Evolutionary conservation across 805 yeast species (phyloP), one percentile per base, ranked within the genome.

Genomic region (Teunomyces barrocoloradensis): DNA sequence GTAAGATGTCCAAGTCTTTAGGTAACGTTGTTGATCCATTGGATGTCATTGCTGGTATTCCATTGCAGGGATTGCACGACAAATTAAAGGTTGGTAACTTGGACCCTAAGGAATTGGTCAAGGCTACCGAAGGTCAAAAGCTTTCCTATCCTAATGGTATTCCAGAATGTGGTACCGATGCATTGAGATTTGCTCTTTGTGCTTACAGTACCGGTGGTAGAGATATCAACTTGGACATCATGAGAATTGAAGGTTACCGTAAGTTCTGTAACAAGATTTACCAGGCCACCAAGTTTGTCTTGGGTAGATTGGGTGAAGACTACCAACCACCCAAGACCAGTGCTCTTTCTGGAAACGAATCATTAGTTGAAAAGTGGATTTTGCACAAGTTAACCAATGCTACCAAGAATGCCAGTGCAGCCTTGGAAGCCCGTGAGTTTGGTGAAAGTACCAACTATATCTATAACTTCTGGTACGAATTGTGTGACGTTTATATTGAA

Each of bases 91-190:
- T 63, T 42, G 98, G 98, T 73, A 92, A 92, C 75, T 78, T 92
- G 59, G 97, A 89, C 61, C 87, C 94, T 54, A 79, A 82, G 56
- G 99, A 92, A 73, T 74, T 92, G 58, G 87, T 80, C 65, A 88
- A 81, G 69, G 97, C 98, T 23, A 82, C 80, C 59, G 81, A 78
- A 38, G 98, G 98, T 53, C 98, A 94, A 74, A 82, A 78, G 59
- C 77, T 81, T 61, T 84, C 96, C 10, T 92, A 90, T 78, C 99
- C 99, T 55, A 84, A 84, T 58, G 99, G 99, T 75, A 91, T 92
- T 57, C 97, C 98, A 48, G 96, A 94, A 75, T 94, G 99, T 80
- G 99, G 99, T 77, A 91, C 98, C 43, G 99, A 94, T 71, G 99
- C 99, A 39, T 76, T 94, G 74, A 85, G 99, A 76, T 94, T 94